Conservation (phyloP, 1,284 basidiomycete genomes). For the Erythrobasidium hasegawianum region DNA sequence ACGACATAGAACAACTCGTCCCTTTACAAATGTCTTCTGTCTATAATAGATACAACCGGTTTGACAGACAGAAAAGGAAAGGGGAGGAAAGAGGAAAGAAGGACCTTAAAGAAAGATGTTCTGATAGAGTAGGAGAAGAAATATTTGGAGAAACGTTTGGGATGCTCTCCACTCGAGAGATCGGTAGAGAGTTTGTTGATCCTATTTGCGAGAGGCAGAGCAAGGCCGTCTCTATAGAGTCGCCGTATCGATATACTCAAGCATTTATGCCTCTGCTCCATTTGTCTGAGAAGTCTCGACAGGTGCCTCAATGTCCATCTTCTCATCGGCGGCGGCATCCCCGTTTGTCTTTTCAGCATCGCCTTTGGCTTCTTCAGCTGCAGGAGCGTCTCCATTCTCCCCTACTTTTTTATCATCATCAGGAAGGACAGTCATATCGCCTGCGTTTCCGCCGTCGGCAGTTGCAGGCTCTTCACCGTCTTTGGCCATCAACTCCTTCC, state of each 20-base stretch:
- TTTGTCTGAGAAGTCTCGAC: slow-evolving; percentile 38
- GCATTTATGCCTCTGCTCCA: neutral
- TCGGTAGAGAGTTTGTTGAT: too few species aligned
- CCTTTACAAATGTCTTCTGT: too few species aligned
- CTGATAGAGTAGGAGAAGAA: too few species aligned
- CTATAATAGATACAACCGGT: too few species aligned
- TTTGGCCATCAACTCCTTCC: slow-evolving; percentile 37
- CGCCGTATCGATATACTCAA: too few species aligned
- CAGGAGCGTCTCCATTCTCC: slow-evolving; percentile 7
- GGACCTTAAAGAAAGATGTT: neutral
- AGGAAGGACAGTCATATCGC: slow-evolving; percentile 22
- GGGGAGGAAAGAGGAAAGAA: neutral
- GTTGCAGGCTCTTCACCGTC: slow-evolving; percentile 17
- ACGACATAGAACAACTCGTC: too few species aligned
- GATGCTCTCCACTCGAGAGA: too few species aligned
- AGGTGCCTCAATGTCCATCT: slow-evolving; percentile 38
- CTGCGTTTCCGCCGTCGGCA: slow-evolving; percentile 19
- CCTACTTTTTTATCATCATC: slow-evolving; percentile 28
- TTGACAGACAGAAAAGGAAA: too few species aligned
- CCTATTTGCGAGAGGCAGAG: too few species aligned
- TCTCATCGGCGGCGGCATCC: slow-evolving; percentile 28
- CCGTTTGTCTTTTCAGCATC: slow-evolving; percentile 16
- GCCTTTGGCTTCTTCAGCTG: slow-evolving; percentile 37
- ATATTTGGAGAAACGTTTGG: too few species aligned
- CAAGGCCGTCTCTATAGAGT: too few species aligned